Evolutionary conservation across 148 eudicot genomes (phyloP).

Genomic region (Arbutus unedo): DNA sequence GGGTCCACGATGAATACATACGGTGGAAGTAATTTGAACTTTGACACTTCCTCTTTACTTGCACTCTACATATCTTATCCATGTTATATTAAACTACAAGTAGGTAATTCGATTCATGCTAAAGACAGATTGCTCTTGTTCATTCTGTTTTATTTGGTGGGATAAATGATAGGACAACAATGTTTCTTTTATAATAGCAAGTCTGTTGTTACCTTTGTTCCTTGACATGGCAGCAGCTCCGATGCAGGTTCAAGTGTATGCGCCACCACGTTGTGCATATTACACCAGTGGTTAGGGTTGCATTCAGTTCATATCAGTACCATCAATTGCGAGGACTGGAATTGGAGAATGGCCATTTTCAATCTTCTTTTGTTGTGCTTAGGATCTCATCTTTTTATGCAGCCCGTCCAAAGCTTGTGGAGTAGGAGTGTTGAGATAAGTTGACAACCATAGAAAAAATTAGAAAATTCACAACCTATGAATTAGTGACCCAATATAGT

Average conservation of each 20-base stretch:
- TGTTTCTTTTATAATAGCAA: background rate
- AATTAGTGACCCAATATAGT: background rate
- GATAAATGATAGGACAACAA: slow-evolving; percentile 1
- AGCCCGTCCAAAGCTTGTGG: background rate
- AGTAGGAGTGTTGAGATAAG: background rate
- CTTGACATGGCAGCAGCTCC: background rate
- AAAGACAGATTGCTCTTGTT: background rate
- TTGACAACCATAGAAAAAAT: background rate
- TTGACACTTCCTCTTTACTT: background rate
- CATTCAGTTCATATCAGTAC: background rate
- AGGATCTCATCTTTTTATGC: background rate
- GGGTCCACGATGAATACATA: background rate
- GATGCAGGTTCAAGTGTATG: background rate
- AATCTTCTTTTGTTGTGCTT: background rate
- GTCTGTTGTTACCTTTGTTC: background rate
- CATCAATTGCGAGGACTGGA: background rate
- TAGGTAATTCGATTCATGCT: background rate
- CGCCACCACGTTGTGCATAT: background rate
- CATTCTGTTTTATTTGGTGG: background rate
- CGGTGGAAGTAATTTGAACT: background rate
- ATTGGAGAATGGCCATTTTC: background rate
- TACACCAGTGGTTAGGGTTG: background rate
- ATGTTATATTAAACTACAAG: background rate
- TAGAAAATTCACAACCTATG: background rate
- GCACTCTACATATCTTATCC: background rate